Evolutionary conservation across 345 rosid genomes (phyloP).

Genomic region (Barbarea vulgaris): DNA sequence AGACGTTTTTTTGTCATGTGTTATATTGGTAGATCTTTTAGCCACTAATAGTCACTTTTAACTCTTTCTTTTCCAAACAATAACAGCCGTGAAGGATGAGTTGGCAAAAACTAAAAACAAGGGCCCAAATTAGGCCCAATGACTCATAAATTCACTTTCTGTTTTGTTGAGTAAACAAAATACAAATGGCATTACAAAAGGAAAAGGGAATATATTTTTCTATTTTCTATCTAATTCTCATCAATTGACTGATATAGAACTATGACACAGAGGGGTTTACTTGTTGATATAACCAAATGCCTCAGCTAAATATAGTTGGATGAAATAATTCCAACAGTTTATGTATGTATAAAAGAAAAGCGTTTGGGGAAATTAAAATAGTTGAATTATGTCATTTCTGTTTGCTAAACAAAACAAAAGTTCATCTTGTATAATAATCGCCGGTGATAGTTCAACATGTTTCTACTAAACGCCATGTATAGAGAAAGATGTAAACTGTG

Average conservation of each 20-base stretch:
- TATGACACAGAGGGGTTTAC: neutral
- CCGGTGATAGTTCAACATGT: neutral
- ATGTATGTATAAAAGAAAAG: too few species aligned
- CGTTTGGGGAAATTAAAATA: too few species aligned
- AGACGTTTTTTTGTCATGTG: neutral
- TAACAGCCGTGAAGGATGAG: neutral
- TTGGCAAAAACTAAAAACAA: neutral
- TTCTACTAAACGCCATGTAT: neutral
- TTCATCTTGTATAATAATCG: neutral
- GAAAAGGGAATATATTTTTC: neutral
- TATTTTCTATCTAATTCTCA: neutral
- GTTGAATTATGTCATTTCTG: neutral
- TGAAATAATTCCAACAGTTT: too few species aligned
- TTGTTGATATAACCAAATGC: slow-evolving; percentile 3
- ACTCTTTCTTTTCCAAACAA: neutral
- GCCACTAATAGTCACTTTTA: neutral
- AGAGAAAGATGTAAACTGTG: neutral
- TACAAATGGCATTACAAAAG: neutral
- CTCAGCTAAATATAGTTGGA: too few species aligned
- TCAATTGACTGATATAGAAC: neutral
- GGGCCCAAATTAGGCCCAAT: slow-evolving; percentile 17
- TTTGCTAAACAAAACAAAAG: neutral
- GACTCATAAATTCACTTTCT: neutral
- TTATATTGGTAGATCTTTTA: neutral
- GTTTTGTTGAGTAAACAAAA: neutral